Percentiles rank a stretch among this genome's conserved stretches.
phyloP scores from a whole-genome alignment of 345 rosid genomes.

The Linum trigynum region DNA sequence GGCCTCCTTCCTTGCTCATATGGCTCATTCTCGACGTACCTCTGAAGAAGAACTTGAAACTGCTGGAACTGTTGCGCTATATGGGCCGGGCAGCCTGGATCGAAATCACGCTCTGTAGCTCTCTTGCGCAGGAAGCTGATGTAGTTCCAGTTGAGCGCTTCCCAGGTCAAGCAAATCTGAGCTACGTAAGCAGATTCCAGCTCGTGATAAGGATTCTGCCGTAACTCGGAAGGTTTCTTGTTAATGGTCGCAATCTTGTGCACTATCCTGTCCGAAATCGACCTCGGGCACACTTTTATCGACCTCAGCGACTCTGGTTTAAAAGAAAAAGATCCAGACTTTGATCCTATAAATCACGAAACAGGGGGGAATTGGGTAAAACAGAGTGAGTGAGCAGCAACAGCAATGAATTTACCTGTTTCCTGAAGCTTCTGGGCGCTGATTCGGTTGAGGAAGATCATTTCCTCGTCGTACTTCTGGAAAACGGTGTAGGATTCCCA shows the following conservation, averaged over 20 bases:
- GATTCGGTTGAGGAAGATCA: conserved; percentile 72
- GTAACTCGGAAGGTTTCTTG: conserved; percentile 39
- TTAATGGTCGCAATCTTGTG: conserved; percentile 51
- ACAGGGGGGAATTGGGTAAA: not conserved
- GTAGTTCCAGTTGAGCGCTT: conserved; percentile 93
- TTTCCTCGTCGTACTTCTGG: conserved; percentile 94
- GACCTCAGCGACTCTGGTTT: conserved; percentile 64
- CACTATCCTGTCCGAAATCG: conserved; percentile 80
- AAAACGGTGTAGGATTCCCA: conserved; percentile 98
- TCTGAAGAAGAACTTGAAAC: conserved; percentile 82
- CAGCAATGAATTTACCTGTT: conserved; percentile 41
- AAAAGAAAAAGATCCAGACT: not conserved
- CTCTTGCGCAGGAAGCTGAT: conserved; percentile 63
- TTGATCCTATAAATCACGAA: not conserved
- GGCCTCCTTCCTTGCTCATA: conserved; percentile 92
- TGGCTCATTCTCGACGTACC: conserved; percentile 88
- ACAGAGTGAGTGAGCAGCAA: too few species aligned
- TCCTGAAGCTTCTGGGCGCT: conserved; percentile 91
- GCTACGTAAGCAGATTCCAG: conserved; percentile 87
- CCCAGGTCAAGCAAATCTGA: conserved; percentile 92
- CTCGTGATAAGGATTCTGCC: conserved; percentile 77
- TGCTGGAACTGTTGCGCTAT: conserved; percentile 89
- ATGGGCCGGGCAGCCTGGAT: conserved; percentile 64
- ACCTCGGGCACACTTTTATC: conserved; percentile 71
- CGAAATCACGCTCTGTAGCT: conserved; percentile 35